phyloP scores from a whole-genome alignment of 1,139 yeast species.

The Blastobotrys indianensis region DNA sequence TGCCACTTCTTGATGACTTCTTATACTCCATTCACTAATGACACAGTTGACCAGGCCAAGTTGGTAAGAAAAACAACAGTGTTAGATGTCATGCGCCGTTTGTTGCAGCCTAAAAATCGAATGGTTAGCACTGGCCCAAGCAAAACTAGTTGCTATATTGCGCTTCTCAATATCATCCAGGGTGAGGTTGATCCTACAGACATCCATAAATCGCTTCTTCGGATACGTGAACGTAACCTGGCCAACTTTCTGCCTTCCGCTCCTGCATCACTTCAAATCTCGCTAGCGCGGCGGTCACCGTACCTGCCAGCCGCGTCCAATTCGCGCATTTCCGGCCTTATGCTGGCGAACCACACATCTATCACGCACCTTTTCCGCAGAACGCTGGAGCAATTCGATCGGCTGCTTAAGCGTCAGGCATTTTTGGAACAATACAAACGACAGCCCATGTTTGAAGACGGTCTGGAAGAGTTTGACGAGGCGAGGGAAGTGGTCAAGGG shows the following conservation, averaged over 20 bases:
- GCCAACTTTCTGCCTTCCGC: conserved; percentile 84
- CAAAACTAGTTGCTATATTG: conserved; percentile 48
- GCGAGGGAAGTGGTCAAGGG: conserved; percentile 66
- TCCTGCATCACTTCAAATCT: conserved; percentile 72
- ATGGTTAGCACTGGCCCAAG: conserved; percentile 49
- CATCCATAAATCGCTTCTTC: conserved; percentile 69
- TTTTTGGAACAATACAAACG: conserved; percentile 73
- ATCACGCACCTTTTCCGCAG: conserved; percentile 60
- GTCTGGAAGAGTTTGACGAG: conserved; percentile 71
- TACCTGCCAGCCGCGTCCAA: conserved; percentile 33
- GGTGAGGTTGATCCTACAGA: conserved; percentile 71
- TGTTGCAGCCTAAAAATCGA: conserved; percentile 71
- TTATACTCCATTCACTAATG: conserved; percentile 77
- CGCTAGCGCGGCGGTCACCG: conserved; percentile 71
- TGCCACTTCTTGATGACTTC: conserved; percentile 82
- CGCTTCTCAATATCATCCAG: conserved; percentile 69
- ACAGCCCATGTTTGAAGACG: conserved; percentile 52
- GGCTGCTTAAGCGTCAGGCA: conserved; percentile 73
- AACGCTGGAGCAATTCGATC: conserved; percentile 71
- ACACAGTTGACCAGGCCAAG: conserved; percentile 51
- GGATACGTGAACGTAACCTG: conserved; percentile 61
- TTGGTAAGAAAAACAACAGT: conserved; percentile 69
- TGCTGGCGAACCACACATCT: conserved; percentile 73
- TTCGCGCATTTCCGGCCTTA: conserved; percentile 51
- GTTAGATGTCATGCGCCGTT: conserved; percentile 76